These are phyloP conservation scores for Ustanciosporium gigantosporum DNA, from an alignment of 1,284 basidiomycete genomes.

Conservation along the genomic window DNA sequence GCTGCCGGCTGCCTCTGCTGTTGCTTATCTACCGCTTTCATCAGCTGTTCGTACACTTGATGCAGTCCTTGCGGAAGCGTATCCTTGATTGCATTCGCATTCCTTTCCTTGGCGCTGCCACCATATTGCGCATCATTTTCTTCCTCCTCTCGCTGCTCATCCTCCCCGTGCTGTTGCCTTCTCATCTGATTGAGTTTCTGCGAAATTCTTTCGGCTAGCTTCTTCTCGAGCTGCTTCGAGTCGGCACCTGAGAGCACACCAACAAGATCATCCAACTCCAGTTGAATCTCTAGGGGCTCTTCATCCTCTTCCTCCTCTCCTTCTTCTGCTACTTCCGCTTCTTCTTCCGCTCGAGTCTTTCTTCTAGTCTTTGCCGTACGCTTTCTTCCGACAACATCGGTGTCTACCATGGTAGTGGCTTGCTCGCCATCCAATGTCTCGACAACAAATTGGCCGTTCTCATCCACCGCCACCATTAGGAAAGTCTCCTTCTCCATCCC, in stretches of 20 bases:
- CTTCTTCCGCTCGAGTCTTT: neutral
- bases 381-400: neutral
- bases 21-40: neutral
- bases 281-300: constrained; percentile 13
- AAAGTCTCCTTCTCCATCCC: constrained; percentile 4
- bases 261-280: constrained; percentile 26
- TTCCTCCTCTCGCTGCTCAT: neutral
- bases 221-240: constrained; percentile 7
- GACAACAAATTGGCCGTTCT: constrained; percentile 12
- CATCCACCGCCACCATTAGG: constrained; percentile 15
- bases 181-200: constrained; percentile 5
- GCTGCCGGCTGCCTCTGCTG: neutral
- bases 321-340: constrained; percentile 5
- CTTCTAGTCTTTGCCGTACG: neutral
- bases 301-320: neutral
- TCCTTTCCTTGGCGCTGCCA: neutral
- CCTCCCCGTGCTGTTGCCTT: constrained; percentile 4
- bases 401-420: neutral
- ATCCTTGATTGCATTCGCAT: neutral
- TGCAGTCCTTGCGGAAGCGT: neutral
- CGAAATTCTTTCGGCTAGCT: constrained; percentile 21
- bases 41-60: neutral
- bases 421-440: constrained; percentile 1
- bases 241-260: constrained; percentile 11
- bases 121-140: neutral